Evolutionary conservation across 2,329 filamentous ascomycete species (phyloP).

Genomic region (Fusarium palustre): DNA sequence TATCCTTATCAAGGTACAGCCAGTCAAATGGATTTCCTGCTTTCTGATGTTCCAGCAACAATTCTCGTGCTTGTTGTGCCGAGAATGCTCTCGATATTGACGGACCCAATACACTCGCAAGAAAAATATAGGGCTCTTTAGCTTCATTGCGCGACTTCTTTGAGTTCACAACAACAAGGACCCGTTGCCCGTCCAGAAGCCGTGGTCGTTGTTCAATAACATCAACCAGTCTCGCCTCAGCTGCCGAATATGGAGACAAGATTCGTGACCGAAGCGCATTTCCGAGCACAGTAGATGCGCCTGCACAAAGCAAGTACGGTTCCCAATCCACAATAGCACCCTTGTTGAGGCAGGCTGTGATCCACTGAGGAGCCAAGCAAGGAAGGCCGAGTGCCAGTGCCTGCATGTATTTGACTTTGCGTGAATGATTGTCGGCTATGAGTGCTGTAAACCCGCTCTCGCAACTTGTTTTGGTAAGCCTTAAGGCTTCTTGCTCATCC

Average conservation of each 20-base stretch:
- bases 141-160: constrained; percentile 71
- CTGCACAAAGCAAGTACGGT: constrained; percentile 86
- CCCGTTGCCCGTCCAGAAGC: constrained; percentile 71
- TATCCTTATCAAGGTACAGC: constrained; percentile 80
- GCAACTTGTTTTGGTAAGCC: constrained; percentile 64
- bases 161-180: constrained; percentile 75
- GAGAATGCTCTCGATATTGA: constrained; percentile 74
- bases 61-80: constrained; percentile 71
- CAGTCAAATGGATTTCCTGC: constrained; percentile 72
- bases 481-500: constrained; percentile 56
- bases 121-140: constrained; percentile 80
- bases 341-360: constrained; percentile 75
- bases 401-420: constrained; percentile 93
- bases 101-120: constrained; percentile 83
- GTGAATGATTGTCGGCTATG: constrained; percentile 86
- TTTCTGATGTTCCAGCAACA: constrained; percentile 64
- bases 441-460: constrained; percentile 82
- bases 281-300: constrained; percentile 80
- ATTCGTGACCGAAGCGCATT: constrained; percentile 82
- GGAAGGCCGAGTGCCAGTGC: constrained; percentile 90
- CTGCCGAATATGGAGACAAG: constrained; percentile 70
- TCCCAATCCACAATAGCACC: constrained; percentile 76
- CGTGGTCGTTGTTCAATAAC: constrained; percentile 71
- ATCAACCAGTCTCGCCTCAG: constrained; percentile 65
- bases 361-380: constrained; percentile 85